A percentile compares a stretch with the other conserved stretches of the same genome.
phyloP scores from a whole-genome alignment of 768 basidiomycete genomes.

The Scleroderma bovista region DNA sequence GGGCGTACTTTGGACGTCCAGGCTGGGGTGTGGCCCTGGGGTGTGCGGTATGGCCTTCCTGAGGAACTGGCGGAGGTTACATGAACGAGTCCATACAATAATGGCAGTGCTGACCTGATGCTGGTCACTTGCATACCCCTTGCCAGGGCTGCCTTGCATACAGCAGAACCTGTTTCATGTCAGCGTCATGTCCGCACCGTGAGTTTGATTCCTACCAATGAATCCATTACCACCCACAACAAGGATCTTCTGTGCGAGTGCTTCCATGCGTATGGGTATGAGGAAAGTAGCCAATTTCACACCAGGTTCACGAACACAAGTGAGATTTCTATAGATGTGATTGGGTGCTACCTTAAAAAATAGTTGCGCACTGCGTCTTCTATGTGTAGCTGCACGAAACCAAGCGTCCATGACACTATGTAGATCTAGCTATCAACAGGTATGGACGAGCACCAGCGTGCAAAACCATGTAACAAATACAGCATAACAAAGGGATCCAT shows the following conservation, averaged over 20 bases:
- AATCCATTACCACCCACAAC: slow-evolving; percentile 99
- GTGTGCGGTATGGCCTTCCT: slow-evolving; percentile 77
- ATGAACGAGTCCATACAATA: neutral
- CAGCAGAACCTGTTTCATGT: slow-evolving; percentile 68
- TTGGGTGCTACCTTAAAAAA: neutral
- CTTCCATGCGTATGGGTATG: slow-evolving; percentile 9
- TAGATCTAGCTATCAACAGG: slow-evolving; percentile 10
- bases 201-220: slow-evolving; percentile 53
- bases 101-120: slow-evolving; percentile 58
- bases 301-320: neutral
- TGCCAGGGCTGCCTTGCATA: slow-evolving; percentile 83
- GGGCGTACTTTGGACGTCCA: slow-evolving; percentile 71
- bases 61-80: slow-evolving; percentile 54
- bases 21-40: slow-evolving; percentile 84
- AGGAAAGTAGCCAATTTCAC: neutral
- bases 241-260: slow-evolving; percentile 58
- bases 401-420: slow-evolving; percentile 1
- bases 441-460: slow-evolving; percentile 4
- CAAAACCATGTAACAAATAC: slow-evolving; percentile 11
- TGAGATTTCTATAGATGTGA: neutral
- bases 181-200: slow-evolving; percentile 1
- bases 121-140: slow-evolving; percentile 85
- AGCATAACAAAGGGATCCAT: neutral
- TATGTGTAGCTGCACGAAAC: slow-evolving; percentile 5
- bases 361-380: slow-evolving; percentile 10